Base-by-base conservation (phyloP, 1,284 basidiomycete genomes). In the Fistulinella cinereoalba region DNA sequence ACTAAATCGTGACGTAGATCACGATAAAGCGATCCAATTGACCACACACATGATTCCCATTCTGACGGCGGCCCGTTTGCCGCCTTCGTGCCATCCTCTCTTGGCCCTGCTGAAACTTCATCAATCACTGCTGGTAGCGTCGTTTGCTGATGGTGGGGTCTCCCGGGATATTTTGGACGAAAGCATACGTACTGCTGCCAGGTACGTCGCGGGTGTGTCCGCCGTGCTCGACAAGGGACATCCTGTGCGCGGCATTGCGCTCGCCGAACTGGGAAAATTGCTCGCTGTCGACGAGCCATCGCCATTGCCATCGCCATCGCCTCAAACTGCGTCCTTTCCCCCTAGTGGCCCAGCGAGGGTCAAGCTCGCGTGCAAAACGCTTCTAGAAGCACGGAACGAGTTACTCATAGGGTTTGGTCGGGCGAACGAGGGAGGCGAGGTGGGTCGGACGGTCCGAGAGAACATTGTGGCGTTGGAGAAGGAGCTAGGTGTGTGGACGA, bases 221-320 rank as follows among this genome's bases (percentile, higher is more conserved):
- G 63, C 61, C 3, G 62, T 90, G 4, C 77, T 91, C 21, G 64
- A 74, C 0, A 64, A 72, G 13, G 88, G 88, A 3, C 93, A 97
- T 64, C 93, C 94, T 0, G 77, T 86, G 1, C 76, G 88, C 5
- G 91, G 80, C 0, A 68, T 97, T 29, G 81, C 87, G 5, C 70
- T 88, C 6, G 83, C 86, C 2, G 91, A 94, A 60, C 71, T 92
- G 15, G 92, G 88, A 0, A 93, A 92, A 64, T 69, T 94, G 3
- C 72, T 93, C 6, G 77, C 81, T 1, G 84, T 89, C 0, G 88
- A 91, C 56, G 85, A 88, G 60, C 80, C 79, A 0, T 60, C 61
- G 28, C 78, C 71, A 15, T 47, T 12, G 25, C 11, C 25, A 11
- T 27, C 48, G 19, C 44, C 50, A 41, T 46, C 46, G 4, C 37